A percentile compares a stretch with the other conserved stretches of the same genome.
Conservation (phyloP, 208 protist genomes). For the Vickermania ingenoplastis region DNA sequence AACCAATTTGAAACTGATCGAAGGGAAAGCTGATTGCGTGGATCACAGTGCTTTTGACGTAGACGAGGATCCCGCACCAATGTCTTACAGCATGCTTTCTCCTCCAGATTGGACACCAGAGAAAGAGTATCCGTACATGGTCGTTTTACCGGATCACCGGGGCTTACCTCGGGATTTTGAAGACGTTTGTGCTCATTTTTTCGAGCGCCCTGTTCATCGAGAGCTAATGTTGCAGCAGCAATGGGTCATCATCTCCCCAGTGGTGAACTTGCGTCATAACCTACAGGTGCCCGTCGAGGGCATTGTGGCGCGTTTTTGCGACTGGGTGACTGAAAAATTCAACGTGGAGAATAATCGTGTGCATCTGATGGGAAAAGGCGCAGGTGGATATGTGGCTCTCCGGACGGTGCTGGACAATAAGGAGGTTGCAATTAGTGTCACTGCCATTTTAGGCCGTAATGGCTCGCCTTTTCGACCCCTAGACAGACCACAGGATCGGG, state of each 20-base stretch:
- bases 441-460: conserved; percentile 58
- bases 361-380: conserved; percentile 81
- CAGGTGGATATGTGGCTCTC: conserved; percentile 67
- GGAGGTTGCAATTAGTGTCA: conserved; percentile 63
- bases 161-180: conserved; percentile 76
- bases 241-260: conserved; percentile 71
- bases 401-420: conserved; percentile 70
- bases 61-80: conserved; percentile 55
- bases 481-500: conserved; percentile 59
- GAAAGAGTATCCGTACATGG: conserved; percentile 66
- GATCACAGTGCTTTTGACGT: conserved; percentile 61
- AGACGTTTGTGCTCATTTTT: conserved; percentile 82
- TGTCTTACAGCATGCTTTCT: conserved; percentile 70
- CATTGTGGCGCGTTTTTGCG: conserved; percentile 76
- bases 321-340: conserved; percentile 72
- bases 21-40: conserved; percentile 71
- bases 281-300: conserved; percentile 69
- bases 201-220: conserved; percentile 58
- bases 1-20: conserved; percentile 48
- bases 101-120: conserved; percentile 51
- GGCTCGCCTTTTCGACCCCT: conserved; percentile 68
- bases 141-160: conserved; percentile 66
- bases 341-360: conserved; percentile 65
- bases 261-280: conserved; percentile 72
- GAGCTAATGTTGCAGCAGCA: conserved; percentile 61